Evolutionary conservation across 1,284 basidiomycete species (phyloP).

Genomic region (Ustilago bromivora): DNA sequence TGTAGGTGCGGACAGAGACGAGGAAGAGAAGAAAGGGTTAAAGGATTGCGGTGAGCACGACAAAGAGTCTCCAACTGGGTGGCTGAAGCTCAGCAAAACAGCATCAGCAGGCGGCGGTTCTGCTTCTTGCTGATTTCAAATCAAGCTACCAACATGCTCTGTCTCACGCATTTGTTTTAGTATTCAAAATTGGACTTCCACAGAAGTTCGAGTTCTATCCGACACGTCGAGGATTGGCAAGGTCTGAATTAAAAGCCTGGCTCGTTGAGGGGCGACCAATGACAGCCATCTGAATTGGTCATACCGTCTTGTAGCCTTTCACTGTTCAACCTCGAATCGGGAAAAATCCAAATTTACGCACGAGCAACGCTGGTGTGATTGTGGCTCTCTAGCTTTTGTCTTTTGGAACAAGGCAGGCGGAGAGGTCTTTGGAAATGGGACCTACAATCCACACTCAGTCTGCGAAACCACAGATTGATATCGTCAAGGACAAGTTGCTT

Average conservation of each 20-base stretch:
- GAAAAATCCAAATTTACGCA: conserved; percentile 21
- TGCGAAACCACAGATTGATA: neutral
- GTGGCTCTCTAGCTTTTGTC: conserved; percentile 1
- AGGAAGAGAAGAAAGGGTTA: conserved; percentile 16
- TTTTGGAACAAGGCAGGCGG: conserved; percentile 10
- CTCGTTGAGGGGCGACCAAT: conserved; percentile 33
- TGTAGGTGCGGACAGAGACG: neutral
- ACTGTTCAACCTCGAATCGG: conserved; percentile 6
- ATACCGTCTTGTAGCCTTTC: neutral
- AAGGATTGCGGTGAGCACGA: neutral
- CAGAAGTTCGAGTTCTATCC: neutral
- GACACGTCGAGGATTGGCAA: neutral
- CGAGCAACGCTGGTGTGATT: conserved; percentile 3
- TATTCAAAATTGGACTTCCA: conserved; percentile 3
- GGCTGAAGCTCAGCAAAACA: conserved; percentile 26
- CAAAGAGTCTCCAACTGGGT: conserved; percentile 9
- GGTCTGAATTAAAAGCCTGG: neutral
- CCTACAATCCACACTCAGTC: neutral
- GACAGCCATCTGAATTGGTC: conserved; percentile 50
- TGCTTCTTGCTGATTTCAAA: conserved; percentile 38
- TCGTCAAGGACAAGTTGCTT: conserved; percentile 1
- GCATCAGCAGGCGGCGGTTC: conserved; percentile 17
- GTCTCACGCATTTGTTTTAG: conserved; percentile 3
- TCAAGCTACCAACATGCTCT: conserved; percentile 14
- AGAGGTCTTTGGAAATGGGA: conserved; percentile 12